phyloP scores from a whole-genome alignment of 1,139 yeast genomes.

The Kurtzmaniella quercitrusa region DNA sequence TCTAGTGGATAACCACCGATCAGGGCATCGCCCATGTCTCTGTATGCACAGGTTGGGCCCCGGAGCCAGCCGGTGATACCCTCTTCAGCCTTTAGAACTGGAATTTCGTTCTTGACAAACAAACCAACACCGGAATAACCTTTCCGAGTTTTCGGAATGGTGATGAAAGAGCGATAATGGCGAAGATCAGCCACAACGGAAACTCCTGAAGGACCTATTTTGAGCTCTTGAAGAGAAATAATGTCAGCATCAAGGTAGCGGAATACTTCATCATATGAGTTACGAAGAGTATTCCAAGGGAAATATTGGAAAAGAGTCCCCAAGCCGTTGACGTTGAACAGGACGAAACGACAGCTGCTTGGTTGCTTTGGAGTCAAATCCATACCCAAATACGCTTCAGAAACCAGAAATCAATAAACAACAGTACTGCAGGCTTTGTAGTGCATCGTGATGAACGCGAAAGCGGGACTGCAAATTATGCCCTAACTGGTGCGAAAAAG shows the following conservation, averaged over 20 bases:
- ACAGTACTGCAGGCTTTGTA: not conserved
- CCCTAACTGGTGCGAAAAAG: too few species aligned
- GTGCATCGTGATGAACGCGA: not conserved
- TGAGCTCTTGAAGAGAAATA: constrained; percentile 80
- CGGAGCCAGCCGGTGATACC: constrained; percentile 75
- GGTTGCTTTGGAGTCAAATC: constrained; percentile 1
- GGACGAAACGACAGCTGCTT: constrained; percentile 41
- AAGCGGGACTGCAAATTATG: not conserved
- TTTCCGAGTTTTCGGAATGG: constrained; percentile 61
- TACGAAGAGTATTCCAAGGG: constrained; percentile 66
- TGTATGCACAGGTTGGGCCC: constrained; percentile 15
- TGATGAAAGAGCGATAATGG: constrained; percentile 61
- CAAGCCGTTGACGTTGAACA: constrained; percentile 85
- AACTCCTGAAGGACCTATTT: constrained; percentile 53
- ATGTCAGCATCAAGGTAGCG: constrained; percentile 64
- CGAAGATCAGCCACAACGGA: constrained; percentile 46
- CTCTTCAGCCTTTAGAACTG: constrained; percentile 78
- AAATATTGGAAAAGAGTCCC: constrained; percentile 75
- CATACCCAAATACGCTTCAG: not conserved
- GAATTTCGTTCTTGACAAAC: constrained; percentile 44
- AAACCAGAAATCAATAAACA: not conserved
- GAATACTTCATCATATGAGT: constrained; percentile 49
- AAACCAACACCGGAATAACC: constrained; percentile 95
- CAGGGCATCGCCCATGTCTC: constrained; percentile 15
- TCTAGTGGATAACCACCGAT: constrained; percentile 73